Conservation (phyloP, 495 filamentous ascomycete genomes). For the Symbiotaphrina buchneri region DNA sequence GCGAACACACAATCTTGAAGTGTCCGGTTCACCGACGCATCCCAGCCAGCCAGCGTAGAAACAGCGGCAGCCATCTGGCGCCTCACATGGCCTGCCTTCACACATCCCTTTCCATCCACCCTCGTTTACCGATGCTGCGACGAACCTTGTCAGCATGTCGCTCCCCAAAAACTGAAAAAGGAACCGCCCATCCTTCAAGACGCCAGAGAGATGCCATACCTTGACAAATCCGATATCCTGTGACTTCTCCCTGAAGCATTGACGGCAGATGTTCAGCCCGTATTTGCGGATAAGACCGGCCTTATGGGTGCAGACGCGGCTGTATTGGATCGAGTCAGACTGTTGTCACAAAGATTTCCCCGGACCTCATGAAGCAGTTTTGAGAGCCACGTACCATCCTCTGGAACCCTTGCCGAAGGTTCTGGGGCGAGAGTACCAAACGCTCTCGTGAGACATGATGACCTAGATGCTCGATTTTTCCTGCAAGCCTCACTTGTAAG, state of each 20-base stretch:
- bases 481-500: too few species aligned
- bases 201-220: constrained; percentile 39
- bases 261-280: constrained; percentile 97
- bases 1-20: too few species aligned
- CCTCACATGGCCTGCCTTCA: too few species aligned
- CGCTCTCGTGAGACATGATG: constrained; percentile 95
- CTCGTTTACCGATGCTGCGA: too few species aligned
- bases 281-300: constrained; percentile 98
- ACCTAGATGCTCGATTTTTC: too few species aligned
- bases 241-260: constrained; percentile 98
- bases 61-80: too few species aligned
- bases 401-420: constrained; percentile 90
- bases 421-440: constrained; percentile 97
- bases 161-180: too few species aligned
- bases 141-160: too few species aligned
- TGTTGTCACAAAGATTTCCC: not conserved
- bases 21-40: too few species aligned
- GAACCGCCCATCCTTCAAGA: too few species aligned
- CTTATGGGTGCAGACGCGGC: constrained; percentile 88
- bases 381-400: constrained; percentile 40
- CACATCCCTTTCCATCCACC: too few species aligned
- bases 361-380: constrained; percentile 6
- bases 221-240: constrained; percentile 94
- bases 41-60: too few species aligned
- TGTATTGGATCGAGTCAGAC: constrained; percentile 13